A percentile compares a stretch with the other conserved stretches of the same genome.
Evolutionary conservation across 139 green algal genomes (phyloP).

Genomic region (Coccomyxa sp.): DNA sequence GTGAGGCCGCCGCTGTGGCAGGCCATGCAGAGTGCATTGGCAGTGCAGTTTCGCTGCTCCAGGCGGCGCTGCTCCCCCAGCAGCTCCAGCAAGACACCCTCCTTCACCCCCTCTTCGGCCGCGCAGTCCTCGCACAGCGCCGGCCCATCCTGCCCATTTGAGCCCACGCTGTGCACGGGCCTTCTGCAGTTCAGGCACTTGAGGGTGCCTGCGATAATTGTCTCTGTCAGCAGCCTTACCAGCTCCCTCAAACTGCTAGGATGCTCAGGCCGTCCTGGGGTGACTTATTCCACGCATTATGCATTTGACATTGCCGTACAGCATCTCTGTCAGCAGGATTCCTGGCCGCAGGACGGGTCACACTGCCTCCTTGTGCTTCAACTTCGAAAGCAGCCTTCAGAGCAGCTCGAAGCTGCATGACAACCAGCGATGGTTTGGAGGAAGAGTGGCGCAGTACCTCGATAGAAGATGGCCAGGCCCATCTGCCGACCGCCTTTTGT

Average conservation of each 20-base stretch:
- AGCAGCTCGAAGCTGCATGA: neutral
- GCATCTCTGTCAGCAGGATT: neutral
- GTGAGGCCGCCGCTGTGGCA: slow-evolving; percentile 58
- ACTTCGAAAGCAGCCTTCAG: neutral
- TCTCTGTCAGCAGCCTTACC: neutral
- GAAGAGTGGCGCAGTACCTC: slow-evolving; percentile 2
- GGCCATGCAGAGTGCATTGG: slow-evolving; percentile 30
- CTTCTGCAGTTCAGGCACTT: slow-evolving; percentile 51
- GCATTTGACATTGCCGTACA: neutral
- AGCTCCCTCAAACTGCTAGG: neutral
- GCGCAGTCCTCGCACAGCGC: slow-evolving; percentile 43
- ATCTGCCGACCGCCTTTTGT: slow-evolving; percentile 13
- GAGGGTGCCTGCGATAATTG: slow-evolving; percentile 10
- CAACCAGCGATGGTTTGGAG: neutral
- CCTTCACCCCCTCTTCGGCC: slow-evolving; percentile 15
- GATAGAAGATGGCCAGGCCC: slow-evolving; percentile 35
- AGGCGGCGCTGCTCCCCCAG: slow-evolving; percentile 8
- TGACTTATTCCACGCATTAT: neutral
- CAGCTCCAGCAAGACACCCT: slow-evolving; percentile 12
- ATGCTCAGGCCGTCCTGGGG: neutral
- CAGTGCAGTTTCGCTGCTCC: slow-evolving; percentile 7
- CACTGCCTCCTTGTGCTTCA: neutral
- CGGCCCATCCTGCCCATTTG: slow-evolving; percentile 1
- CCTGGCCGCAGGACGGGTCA: neutral
- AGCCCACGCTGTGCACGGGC: slow-evolving; percentile 5